Base-by-base conservation (phyloP, 192 early-diverging fungal genomes). In the Coemansia erecta region DNA sequence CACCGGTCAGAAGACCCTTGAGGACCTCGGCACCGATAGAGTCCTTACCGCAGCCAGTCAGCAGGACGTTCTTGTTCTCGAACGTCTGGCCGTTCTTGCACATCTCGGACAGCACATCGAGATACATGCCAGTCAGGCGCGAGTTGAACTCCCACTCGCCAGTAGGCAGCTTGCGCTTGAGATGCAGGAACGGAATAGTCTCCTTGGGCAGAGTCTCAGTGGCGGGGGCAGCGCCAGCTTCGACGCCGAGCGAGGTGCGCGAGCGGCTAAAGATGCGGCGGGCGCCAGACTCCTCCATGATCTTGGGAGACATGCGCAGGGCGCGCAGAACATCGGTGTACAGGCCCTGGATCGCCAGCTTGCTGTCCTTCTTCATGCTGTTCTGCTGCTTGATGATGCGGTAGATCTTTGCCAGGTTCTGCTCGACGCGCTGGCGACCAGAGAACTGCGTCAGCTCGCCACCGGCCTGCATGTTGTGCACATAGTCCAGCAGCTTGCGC, bases 401-500 rank as follows among this genome's bases (percentile, higher is more conserved):
- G 85, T 88, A 90, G 59, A 90, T 86, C 70, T 84, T 83, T 43
- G 81, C 86, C 68, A 90, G 73, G 76, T 87, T 86, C 68, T 90
- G 86, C 73, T 90, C 87, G 8, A 90, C 88, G 60, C 84, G 85
- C 68, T 88, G 86, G 51, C 88, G 88, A 77, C 84, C 82, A 40
- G 82, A 82, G 84, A 87, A 91, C 70, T 90, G 84, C 46, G 86
- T 81, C 70, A 87, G 80, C 68, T 86, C 83, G 56, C 82, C 81
- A 21, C 86, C 89, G 23, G 79, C 75, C 79, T 83, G 80, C 92
- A 97, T 92, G 50, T 89, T 89, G 68, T 87, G 85, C 73, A 97
- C 92, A 66, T 95, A 97, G 59, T 94, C 88, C 70, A 92, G 87
- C 72, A 97, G 84, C 86, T 97, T 97, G 76, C 88, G 89, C 60